Evolutionary conservation across 148 eudicot genomes (phyloP).

Genomic region (Simmondsia chinensis): DNA sequence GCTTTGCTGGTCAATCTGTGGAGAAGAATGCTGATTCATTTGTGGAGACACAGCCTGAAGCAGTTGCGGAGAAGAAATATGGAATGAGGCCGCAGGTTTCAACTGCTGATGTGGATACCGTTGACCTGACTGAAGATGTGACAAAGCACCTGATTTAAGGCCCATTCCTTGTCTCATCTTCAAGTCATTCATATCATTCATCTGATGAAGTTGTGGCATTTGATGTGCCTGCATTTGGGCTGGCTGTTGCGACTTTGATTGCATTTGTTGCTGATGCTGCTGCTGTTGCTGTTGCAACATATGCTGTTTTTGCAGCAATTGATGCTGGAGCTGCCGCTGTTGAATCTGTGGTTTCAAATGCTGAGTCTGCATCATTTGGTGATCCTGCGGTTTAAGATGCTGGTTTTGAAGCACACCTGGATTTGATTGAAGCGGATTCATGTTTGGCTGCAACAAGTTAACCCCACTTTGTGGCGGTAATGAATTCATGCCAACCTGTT

Average conservation of each 20-base stretch:
- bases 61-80: slow-evolving; percentile 66
- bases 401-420: slow-evolving; percentile 61
- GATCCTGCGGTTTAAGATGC: slow-evolving; percentile 71
- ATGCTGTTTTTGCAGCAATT: slow-evolving; percentile 36
- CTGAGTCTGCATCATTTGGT: slow-evolving; percentile 39
- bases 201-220: slow-evolving; percentile 61
- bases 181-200: slow-evolving; percentile 54
- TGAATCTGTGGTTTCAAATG: slow-evolving; percentile 41
- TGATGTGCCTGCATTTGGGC: slow-evolving; percentile 56
- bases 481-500: slow-evolving; percentile 42
- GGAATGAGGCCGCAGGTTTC: slow-evolving; percentile 55
- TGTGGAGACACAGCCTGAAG: slow-evolving; percentile 71
- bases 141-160: slow-evolving; percentile 50
- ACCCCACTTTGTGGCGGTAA: slow-evolving; percentile 55
- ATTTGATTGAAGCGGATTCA: slow-evolving; percentile 45
- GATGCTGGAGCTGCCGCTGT: slow-evolving; percentile 40
- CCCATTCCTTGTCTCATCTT: slow-evolving; percentile 62
- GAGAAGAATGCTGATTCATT: slow-evolving; percentile 71
- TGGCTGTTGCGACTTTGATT: slow-evolving; percentile 49
- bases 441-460: slow-evolving; percentile 40
- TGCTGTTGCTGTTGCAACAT: slow-evolving; percentile 34
- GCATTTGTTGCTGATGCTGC: slow-evolving; percentile 50
- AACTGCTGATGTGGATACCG: slow-evolving; percentile 65
- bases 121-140: slow-evolving; percentile 51
- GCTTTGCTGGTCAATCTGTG: slow-evolving; percentile 82